phyloP scores from a whole-genome alignment of 371 early-diverging fungal species.

The Apophysomyces ossiformis region DNA sequence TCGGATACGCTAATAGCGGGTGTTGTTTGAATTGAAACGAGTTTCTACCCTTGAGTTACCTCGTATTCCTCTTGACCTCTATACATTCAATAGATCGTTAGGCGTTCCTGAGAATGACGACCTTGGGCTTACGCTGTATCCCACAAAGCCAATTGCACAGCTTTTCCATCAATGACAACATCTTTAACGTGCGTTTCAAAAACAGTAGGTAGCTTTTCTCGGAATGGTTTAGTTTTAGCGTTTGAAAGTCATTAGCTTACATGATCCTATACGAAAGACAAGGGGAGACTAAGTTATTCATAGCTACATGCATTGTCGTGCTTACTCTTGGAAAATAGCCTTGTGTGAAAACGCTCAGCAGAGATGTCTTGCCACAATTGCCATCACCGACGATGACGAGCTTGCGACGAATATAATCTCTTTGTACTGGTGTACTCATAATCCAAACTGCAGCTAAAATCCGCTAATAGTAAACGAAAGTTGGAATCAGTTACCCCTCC shows the following conservation, averaged over 20 bases:
- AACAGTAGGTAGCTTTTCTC: constrained; percentile 73
- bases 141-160: constrained; percentile 89
- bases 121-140: constrained; percentile 73
- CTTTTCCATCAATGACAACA: constrained; percentile 81
- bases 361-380: constrained; percentile 71
- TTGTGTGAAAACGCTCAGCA: constrained; percentile 43
- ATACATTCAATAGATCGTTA: neutral
- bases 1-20: constrained; percentile 46
- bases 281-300: neutral
- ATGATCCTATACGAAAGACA: constrained; percentile 13
- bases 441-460: neutral
- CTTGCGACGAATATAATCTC: constrained; percentile 40
- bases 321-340: constrained; percentile 48
- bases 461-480: neutral
- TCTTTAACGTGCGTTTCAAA: constrained; percentile 90
- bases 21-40: neutral
- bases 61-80: constrained; percentile 60
- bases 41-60: neutral
- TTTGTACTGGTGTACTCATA: constrained; percentile 6
- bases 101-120: constrained; percentile 29
- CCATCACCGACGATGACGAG: constrained; percentile 84
- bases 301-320: constrained; percentile 13
- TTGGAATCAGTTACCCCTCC: constrained; percentile 1
- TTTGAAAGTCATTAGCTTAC: constrained; percentile 13
- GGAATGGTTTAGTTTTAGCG: neutral